Evolutionary conservation across 2,329 filamentous ascomycete genomes (phyloP), one percentile per base, ranked within the genome.

Genomic region (Dissoconium aciculare): DNA sequence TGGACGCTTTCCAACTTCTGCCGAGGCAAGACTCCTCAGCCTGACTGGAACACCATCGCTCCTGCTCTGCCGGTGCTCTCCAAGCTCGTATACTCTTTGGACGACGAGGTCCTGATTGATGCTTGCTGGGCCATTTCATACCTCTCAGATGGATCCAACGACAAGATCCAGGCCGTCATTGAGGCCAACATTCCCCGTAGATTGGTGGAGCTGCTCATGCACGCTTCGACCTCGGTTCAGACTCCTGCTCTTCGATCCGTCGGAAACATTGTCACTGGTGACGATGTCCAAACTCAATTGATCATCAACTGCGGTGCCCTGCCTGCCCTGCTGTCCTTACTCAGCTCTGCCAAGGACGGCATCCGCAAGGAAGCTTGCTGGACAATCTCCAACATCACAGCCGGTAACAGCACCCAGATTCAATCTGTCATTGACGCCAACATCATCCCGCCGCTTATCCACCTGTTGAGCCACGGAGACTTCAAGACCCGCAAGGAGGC

Each of bases 1-100:
- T 98, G 89, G 89, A 98, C 89, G 26, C 66, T 98, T 34, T 95
- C 89, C 71, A 98, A 98, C 69, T 98, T 98, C 65, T 98, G 89
- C 66, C 83, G 89, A 67, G 89, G 89, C 62, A 98, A 98, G 73
- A 94, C 87, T 5, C 89, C 89, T 30, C 89, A 98, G 64, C 89
- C 89, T 27, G 89, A 98, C 56, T 98, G 89, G 89, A 74, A 75
- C 53, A 94, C 83, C 21, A 98, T 98, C 55, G 71, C 84, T 31
- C 89, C 89, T 19, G 89, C 89, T 26, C 76, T 98, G 11, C 87
- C 89, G 14, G 85, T 98, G 29, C 74, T 98, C 37, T 74, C 89
- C 45, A 98, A 98, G 68, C 75, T 98, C 19, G 87, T 98, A 38
- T 98, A 98, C 63, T 95, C 89, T 40, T 72, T 98, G 34, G 89